These are phyloP conservation scores for Scleromitrula shiraiana DNA, from an alignment of 2,329 filamentous ascomycete genomes.

Conservation along the genomic window DNA sequence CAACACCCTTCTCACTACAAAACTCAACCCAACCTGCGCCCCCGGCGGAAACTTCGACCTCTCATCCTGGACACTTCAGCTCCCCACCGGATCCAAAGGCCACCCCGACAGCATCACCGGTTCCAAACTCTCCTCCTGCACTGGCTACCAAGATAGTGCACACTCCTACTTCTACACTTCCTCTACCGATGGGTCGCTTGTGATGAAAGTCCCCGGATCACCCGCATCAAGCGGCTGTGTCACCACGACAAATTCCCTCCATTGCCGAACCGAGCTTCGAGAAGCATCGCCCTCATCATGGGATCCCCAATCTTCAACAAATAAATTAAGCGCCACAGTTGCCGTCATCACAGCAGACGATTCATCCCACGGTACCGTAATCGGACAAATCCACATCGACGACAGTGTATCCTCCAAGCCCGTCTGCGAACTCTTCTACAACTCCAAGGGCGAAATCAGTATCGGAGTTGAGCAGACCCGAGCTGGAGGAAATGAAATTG, in stretches of 20 bases:
- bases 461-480: slow-evolving; percentile 35
- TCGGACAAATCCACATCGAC: slow-evolving; percentile 35
- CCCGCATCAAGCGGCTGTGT: slow-evolving; percentile 30
- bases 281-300: slow-evolving; percentile 30
- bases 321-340: slow-evolving; percentile 30
- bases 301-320: slow-evolving; percentile 29
- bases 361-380: slow-evolving; percentile 31
- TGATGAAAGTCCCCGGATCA: slow-evolving; percentile 35
- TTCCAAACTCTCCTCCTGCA: slow-evolving; percentile 30
- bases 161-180: slow-evolving; percentile 33
- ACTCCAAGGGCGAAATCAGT: slow-evolving; percentile 28
- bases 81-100: slow-evolving; percentile 30
- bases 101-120: slow-evolving; percentile 27
- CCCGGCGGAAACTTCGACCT: slow-evolving; percentile 32
- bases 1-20: background rate
- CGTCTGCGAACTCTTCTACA: slow-evolving; percentile 35
- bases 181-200: slow-evolving; percentile 28
- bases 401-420: slow-evolving; percentile 33
- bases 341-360: slow-evolving; percentile 28
- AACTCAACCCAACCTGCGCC: slow-evolving; percentile 11
- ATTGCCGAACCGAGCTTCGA: slow-evolving; percentile 37
- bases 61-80: slow-evolving; percentile 32
- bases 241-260: slow-evolving; percentile 34
- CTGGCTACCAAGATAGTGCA: slow-evolving; percentile 27
- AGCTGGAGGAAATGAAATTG: slow-evolving; percentile 27